phyloP scores from a whole-genome alignment of 169 alveolate genomes.

The Babesia ovis region DNA sequence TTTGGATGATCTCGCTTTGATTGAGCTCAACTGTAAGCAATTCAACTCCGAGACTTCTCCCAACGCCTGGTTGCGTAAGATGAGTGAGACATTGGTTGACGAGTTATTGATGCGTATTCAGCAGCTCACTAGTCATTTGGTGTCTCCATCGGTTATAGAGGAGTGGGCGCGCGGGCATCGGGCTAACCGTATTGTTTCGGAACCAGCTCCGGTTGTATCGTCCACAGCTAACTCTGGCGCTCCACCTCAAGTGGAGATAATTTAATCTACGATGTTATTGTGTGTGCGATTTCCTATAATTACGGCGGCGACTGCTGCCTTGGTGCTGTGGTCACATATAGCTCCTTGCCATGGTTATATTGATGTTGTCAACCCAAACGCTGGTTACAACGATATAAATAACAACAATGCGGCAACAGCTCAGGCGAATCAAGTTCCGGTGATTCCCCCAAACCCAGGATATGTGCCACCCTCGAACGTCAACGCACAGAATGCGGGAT shows the following conservation, averaged over 20 bases:
- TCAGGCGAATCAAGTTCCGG: too few species aligned
- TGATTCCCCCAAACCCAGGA: too few species aligned
- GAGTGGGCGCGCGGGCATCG: slow-evolving; percentile 48
- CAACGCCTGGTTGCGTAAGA: slow-evolving; percentile 73
- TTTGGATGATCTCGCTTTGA: slow-evolving; percentile 74
- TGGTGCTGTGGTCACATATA: background rate
- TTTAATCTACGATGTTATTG: slow-evolving; percentile 18
- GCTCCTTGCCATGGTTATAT: background rate
- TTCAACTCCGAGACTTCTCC: slow-evolving; percentile 80
- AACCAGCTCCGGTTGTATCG: slow-evolving; percentile 11
- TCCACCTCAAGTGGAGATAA: slow-evolving; percentile 36
- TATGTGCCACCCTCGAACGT: too few species aligned
- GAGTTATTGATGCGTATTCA: slow-evolving; percentile 59
- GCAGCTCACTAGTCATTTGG: slow-evolving; percentile 38
- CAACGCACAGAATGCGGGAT: too few species aligned
- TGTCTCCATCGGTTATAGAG: slow-evolving; percentile 24
- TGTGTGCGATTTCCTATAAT: background rate
- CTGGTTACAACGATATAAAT: too few species aligned
- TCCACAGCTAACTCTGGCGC: background rate
- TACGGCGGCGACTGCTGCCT: slow-evolving; percentile 8
- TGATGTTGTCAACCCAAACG: background rate
- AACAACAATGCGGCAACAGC: too few species aligned
- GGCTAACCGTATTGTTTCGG: slow-evolving; percentile 34
- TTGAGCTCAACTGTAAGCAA: slow-evolving; percentile 80
- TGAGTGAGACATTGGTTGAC: slow-evolving; percentile 68